Evolutionary conservation across 192 early-diverging fungal genomes (phyloP).

Genomic region (Haplosporangium gracile): DNA sequence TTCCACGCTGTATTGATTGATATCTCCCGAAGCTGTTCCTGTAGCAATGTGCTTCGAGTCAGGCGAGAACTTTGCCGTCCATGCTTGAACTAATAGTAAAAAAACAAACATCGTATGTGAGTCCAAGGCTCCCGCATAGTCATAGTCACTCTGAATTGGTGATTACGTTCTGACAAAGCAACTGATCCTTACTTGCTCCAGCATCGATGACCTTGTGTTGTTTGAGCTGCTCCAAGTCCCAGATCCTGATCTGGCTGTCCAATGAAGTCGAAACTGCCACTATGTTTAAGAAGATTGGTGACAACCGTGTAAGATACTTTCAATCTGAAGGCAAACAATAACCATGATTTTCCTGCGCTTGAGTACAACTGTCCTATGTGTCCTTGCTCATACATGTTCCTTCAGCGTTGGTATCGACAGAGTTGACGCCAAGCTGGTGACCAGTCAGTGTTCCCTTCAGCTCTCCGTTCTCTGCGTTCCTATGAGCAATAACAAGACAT

Average conservation of each 20-base stretch:
- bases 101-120: not conserved
- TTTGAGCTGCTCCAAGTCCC: constrained; percentile 74
- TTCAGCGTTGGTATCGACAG: constrained; percentile 72
- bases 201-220: constrained; percentile 72
- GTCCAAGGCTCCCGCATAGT: not conserved
- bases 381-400: constrained; percentile 62
- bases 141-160: not conserved
- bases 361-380: constrained; percentile 26
- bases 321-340: not conserved
- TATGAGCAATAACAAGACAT: constrained; percentile 35
- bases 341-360: not conserved
- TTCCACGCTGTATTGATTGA: constrained; percentile 80
- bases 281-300: constrained; percentile 22
- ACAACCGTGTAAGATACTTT: not conserved
- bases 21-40: constrained; percentile 78
- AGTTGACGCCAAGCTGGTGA: constrained; percentile 84
- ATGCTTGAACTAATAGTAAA: constrained; percentile 72
- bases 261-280: constrained; percentile 80
- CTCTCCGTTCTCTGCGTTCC: constrained; percentile 72
- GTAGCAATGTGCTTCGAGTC: constrained; percentile 80
- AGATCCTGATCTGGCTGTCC: constrained; percentile 83
- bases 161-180: not conserved
- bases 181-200: constrained; percentile 61
- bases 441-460: constrained; percentile 72
- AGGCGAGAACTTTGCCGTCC: constrained; percentile 80